Percentiles rank a stretch among this genome's conserved stretches.
Conservation (phyloP, 768 basidiomycete genomes). For the Mrakia hoshinonis region DNA sequence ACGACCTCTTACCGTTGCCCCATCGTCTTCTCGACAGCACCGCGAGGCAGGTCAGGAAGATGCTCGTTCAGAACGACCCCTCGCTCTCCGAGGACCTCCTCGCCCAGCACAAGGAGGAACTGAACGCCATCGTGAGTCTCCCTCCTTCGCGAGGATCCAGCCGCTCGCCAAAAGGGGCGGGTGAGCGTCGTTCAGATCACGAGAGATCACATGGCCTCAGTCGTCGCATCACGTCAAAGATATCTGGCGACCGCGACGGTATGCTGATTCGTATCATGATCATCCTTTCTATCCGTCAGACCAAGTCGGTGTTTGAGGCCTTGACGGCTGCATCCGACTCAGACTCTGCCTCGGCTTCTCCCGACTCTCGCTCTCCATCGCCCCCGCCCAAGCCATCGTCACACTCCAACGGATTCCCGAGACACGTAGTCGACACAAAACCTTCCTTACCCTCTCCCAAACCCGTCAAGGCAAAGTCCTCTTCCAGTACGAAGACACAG, state of each 20-base stretch:
- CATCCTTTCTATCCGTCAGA: neutral
- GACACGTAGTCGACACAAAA: neutral
- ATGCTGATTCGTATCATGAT: neutral
- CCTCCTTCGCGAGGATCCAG: neutral
- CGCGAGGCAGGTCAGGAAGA: neutral
- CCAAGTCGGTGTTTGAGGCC: constrained; percentile 7
- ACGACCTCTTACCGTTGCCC: no score
- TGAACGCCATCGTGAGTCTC: neutral
- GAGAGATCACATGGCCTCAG: no score
- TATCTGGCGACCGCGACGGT: no score
- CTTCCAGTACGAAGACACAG: neutral
- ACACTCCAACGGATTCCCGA: neutral
- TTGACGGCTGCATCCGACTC: neutral
- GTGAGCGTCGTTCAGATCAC: neutral
- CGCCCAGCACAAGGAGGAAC: neutral
- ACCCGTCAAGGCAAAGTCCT: neutral
- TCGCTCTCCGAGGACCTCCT: neutral
- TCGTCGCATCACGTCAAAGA: no score
- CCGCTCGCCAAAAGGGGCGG: neutral
- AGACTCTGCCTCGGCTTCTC: neutral
- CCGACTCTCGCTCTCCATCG: neutral
- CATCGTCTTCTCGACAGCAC: neutral
- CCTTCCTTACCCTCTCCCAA: neutral
- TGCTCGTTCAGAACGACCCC: constrained; percentile 1
- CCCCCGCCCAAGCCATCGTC: neutral